Evolutionary conservation across 129 eudicot genomes (phyloP), one percentile per base, ranked within the genome.

Genomic region (Heracleum sosnowskyi): DNA sequence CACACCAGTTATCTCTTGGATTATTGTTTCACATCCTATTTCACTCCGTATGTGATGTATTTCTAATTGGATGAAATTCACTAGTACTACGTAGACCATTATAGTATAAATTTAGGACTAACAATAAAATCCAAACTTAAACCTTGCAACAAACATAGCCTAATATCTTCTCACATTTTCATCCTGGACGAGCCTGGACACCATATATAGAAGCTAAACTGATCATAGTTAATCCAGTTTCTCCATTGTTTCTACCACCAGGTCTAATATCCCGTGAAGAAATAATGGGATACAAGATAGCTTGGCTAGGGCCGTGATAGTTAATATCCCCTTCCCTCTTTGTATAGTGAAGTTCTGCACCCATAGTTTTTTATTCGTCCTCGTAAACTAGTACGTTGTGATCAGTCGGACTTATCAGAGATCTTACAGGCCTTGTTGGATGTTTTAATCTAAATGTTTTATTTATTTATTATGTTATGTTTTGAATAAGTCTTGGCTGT

Each of bases 101-200:
- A 96, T 97, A 31, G 94, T 86, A 31, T 91, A 90, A 87, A 95
- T 95, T 28, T n/a, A n/a, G n/a, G n/a, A n/a, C 87, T 86, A 79
- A 95, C 97, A 24, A 97, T 97, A 40, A 95, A 53, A 95, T 90
- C 99, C 99, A 95, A 26, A 95, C 97, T n/a, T n/a, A n/a, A n/a
- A n/a, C n/a, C n/a, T n/a, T n/a, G n/a, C n/a, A n/a, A n/a, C n/a
- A n/a, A n/a, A n/a, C n/a, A n/a, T n/a, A n/a, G n/a, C n/a, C 97
- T 96, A 0, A 96, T n/a, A n/a, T n/a, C n/a, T n/a, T 95, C 79
- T 95, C 95, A 46, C 99, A 76, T 76, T 76, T 80, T 74, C 84
- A 69, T 75, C 92, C 97, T 63, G 94, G 81, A 79, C 85, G 76
- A 84, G 96, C 97, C 79, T 86, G 77, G 57, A 95, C 90, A 41